Base-by-base conservation (phyloP, 2,329 filamentous ascomycete species). In the Xylariaceae sp. region DNA sequence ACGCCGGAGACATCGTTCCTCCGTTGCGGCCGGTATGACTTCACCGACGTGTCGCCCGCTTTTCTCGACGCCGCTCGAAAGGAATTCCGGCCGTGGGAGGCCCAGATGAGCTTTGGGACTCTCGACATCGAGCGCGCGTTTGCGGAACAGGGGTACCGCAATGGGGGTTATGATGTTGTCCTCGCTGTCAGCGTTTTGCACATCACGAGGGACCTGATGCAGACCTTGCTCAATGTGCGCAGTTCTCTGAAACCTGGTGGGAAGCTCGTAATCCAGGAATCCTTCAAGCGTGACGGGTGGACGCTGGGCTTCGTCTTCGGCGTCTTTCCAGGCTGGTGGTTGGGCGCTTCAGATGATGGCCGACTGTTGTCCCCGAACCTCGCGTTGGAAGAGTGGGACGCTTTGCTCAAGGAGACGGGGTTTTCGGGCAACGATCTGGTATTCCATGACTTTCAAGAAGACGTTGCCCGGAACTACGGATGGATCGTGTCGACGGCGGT, bases 81-180 rank as follows among this genome's bases (percentile, higher is more conserved):
- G 6, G 47, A 48, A 31, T 56, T 59, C 22, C 11, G 10, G 1
- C 7, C 10, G 1, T 41, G 18, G 30, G 7, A 17, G 11, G 17
- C 41, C 2, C 51, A 52, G 19, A 56, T 59, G 49, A 45, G 32
- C 2, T 59, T 56, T 32, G 19, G 35, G 1, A 39, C 36, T 0
- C 48, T 59, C 1, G 53, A 62, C 15, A 50, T 70, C 0, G 54
- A 66, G 11, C 19, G 27, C 1, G 48, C 53, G 27, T 45, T 48
- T 11, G 30, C 27, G 1, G 47, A 44, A 6, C 56, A 60, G 41
- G 56, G 51, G 4, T 55, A 35, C 17, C 14, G 30, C 1, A 12
- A 11, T 3, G 49, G 30, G 1, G 27, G 42, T 1, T 58, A 58
- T 31, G 58, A 60, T 19, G 17, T 56, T 9, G 22, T 60, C 14